These are phyloP conservation scores for Coemansia sp. DNA, from an alignment of 192 early-diverging fungal species.

Conservation along the genomic window DNA sequence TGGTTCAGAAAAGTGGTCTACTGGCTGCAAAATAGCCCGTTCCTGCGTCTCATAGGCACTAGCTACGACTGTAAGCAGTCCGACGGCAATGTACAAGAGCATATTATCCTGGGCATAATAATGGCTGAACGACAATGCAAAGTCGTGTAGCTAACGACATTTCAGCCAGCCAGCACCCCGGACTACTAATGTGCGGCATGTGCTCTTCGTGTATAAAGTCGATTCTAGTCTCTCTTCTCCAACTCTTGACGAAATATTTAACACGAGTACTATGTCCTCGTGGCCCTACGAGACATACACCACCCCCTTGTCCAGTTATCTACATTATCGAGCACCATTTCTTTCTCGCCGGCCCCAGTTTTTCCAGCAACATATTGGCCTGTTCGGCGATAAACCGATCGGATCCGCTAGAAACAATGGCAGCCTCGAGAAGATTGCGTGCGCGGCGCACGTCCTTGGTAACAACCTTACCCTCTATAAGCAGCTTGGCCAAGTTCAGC, in stretches of 20 bases:
- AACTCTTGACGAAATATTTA: neutral
- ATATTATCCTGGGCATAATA: neutral
- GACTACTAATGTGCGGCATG: neutral
- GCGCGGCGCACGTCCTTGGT: slow-evolving; percentile 14
- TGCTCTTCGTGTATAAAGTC: neutral
- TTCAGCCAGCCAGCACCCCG: neutral
- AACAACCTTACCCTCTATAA: slow-evolving; percentile 22
- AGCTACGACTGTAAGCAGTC: neutral
- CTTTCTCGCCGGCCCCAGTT: slow-evolving; percentile 11
- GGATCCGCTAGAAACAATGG: slow-evolving; percentile 19
- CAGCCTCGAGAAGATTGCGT: slow-evolving; percentile 14
- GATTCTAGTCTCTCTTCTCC: neutral
- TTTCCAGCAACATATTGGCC: slow-evolving; percentile 14
- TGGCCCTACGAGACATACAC: neutral
- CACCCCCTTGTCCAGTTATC: neutral
- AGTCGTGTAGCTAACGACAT: neutral
- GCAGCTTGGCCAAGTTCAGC: slow-evolving; percentile 37
- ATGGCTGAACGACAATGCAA: neutral
- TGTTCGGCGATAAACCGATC: slow-evolving; percentile 9
- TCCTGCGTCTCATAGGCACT: slow-evolving; percentile 3
- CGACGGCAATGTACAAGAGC: neutral
- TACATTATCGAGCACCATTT: slow-evolving; percentile 26
- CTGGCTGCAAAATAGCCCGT: slow-evolving; percentile 34
- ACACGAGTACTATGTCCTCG: neutral
- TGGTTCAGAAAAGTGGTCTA: slow-evolving; percentile 45